A percentile compares a stretch with the other conserved stretches of the same genome.
These are phyloP conservation scores for Penicillium olsonii DNA, from an alignment of 2,329 filamentous ascomycete genomes.

Conservation along the genomic window DNA sequence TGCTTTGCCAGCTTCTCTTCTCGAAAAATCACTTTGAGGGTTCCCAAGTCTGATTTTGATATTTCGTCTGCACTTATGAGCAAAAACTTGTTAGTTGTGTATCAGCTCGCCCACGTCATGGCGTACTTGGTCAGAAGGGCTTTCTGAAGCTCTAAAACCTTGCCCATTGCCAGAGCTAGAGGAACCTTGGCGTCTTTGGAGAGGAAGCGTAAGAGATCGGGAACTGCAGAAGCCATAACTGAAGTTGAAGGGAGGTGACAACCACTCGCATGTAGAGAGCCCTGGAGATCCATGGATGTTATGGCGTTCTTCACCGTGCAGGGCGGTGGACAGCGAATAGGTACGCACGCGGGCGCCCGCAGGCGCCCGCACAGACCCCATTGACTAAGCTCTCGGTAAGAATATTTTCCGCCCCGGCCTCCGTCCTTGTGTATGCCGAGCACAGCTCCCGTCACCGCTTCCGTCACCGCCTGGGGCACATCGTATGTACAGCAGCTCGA, in stretches of 20 bases:
- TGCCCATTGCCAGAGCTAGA: conserved; percentile 56
- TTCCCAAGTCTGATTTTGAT: conserved; percentile 49
- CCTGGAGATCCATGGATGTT: too few relatives aligned
- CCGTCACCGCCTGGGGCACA: conserved; percentile 11
- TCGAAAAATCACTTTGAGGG: conserved; percentile 45
- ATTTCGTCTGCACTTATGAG: conserved; percentile 43
- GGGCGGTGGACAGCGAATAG: too few relatives aligned
- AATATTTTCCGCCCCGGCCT: too few relatives aligned
- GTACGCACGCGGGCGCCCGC: too few relatives aligned
- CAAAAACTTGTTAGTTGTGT: neutral
- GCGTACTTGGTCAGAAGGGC: conserved; percentile 47
- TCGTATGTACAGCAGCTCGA: too few relatives aligned
- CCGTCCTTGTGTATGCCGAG: neutral
- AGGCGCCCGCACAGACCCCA: too few relatives aligned
- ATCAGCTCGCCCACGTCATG: neutral
- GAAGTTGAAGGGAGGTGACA: too few relatives aligned
- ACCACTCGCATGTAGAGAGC: too few relatives aligned
- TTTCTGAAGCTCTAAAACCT: conserved; percentile 56
- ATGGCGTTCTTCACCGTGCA: too few relatives aligned
- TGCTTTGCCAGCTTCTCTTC: conserved; percentile 61
- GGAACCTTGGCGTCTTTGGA: conserved; percentile 60
- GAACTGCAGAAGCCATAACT: conserved; percentile 23
- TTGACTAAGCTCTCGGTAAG: too few relatives aligned
- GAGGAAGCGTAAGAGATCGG: conserved; percentile 56
- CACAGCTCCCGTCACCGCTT: conserved; percentile 8